phyloP scores from a whole-genome alignment of 192 early-diverging fungal species.

The Umbelopsis vinacea region DNA sequence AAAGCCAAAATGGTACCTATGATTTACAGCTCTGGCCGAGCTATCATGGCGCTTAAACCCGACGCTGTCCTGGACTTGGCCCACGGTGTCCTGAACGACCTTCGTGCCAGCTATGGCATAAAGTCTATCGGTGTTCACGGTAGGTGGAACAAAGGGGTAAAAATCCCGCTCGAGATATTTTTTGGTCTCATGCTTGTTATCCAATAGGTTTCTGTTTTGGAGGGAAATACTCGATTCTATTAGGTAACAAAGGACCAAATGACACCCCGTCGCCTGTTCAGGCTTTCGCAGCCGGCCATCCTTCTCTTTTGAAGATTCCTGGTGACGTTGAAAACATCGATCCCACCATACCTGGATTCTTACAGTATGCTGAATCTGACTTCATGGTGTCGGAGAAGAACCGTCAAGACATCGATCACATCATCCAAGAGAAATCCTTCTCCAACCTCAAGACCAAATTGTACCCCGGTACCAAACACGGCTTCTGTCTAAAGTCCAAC shows the following conservation, averaged over 20 bases:
- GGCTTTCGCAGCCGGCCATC: slow-evolving; percentile 12
- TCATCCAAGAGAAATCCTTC: background rate
- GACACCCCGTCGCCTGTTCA: background rate
- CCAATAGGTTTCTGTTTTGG: slow-evolving; percentile 14
- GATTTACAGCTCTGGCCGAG: background rate
- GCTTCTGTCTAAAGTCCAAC: slow-evolving; percentile 13
- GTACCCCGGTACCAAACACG: slow-evolving; percentile 5
- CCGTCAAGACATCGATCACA: background rate
- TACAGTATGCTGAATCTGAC: background rate
- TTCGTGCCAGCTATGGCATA: slow-evolving; percentile 3
- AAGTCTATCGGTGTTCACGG: background rate
- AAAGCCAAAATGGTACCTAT: background rate
- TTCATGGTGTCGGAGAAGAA: slow-evolving; percentile 3
- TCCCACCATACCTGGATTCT: background rate
- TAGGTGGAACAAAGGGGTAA: too few species aligned
- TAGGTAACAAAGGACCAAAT: background rate
- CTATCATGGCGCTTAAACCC: background rate
- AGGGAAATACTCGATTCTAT: slow-evolving; percentile 9
- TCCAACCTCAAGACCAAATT: background rate
- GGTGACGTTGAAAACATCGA: slow-evolving; percentile 11
- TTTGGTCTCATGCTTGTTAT: background rate
- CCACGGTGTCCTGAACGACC: background rate
- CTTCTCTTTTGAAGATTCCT: background rate
- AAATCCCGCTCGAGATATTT: too few species aligned
- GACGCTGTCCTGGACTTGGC: background rate